Evolutionary conservation across 768 basidiomycete species (phyloP).

Genomic region (Auriscalpium orientale): DNA sequence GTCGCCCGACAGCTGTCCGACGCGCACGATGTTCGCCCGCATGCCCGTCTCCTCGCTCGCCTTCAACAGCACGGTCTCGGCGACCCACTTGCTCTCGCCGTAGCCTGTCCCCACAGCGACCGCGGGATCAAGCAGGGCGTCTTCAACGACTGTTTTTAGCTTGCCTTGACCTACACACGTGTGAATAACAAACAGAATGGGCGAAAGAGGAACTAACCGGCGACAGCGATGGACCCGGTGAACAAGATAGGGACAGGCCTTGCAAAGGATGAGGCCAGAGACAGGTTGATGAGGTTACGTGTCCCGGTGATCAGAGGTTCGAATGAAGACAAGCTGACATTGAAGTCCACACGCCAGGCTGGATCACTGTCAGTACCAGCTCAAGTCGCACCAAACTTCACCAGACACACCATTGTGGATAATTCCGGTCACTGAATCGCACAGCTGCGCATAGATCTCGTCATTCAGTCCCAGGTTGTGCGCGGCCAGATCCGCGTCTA

Average conservation of each 20-base stretch:
- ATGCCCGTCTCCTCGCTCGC: constrained; percentile 2
- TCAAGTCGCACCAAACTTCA: not conserved
- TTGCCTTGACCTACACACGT: not conserved
- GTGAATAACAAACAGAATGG: not conserved
- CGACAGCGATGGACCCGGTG: not conserved
- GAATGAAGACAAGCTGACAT: not conserved
- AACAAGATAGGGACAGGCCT: not conserved
- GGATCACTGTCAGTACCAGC: not conserved
- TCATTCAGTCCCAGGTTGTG: not conserved
- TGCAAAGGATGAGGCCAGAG: not conserved
- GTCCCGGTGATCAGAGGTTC: not conserved
- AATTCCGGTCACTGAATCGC: not conserved
- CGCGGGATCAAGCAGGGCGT: not conserved
- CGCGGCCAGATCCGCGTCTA: not conserved
- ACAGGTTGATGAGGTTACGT: not conserved
- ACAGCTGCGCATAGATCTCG: not conserved
- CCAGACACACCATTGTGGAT: not conserved
- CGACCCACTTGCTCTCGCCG: constrained; percentile 16
- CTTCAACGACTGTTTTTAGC: not conserved
- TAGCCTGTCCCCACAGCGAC: constrained; percentile 1
- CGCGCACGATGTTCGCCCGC: constrained; percentile 4
- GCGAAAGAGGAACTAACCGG: not conserved
- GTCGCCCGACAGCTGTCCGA: constrained; percentile 12
- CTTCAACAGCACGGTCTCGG: constrained; percentile 12
- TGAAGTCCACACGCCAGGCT: constrained; percentile 1